phyloP scores from a whole-genome alignment of 208 protist genomes.

The Porcisia deanei region DNA sequence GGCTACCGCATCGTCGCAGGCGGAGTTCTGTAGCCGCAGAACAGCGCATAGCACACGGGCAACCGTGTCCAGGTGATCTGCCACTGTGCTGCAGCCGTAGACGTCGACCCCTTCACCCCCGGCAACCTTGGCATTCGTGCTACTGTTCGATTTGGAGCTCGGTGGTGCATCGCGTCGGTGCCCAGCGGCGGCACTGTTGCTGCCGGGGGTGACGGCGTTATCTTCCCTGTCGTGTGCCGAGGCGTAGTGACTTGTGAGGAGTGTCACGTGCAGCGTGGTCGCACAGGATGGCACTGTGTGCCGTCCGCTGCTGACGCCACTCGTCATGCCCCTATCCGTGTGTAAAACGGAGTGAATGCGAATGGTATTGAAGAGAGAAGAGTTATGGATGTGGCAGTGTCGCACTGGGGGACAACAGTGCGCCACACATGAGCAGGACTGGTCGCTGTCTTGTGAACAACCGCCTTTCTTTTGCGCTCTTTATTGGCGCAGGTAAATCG shows the following conservation, averaged over 20 bases:
- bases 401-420: neutral
- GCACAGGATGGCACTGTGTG: slow-evolving; percentile 2
- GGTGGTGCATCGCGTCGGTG: slow-evolving; percentile 4
- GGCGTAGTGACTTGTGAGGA: slow-evolving; percentile 26
- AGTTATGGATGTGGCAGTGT: neutral
- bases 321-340: neutral
- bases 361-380: neutral
- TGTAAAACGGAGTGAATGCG: neutral
- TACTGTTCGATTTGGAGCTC: slow-evolving; percentile 8
- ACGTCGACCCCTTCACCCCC: slow-evolving; percentile 8
- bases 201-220: neutral
- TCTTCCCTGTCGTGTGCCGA: slow-evolving; percentile 10
- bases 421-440: neutral
- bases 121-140: neutral
- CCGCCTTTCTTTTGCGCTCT: neutral
- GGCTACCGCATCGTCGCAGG: neutral
- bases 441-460: neutral
- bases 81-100: slow-evolving; percentile 20
- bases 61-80: slow-evolving; percentile 31
- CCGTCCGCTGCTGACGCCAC: neutral
- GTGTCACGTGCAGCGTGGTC: slow-evolving; percentile 29
- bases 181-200: neutral
- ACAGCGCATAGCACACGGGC: slow-evolving; percentile 22
- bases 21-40: neutral
- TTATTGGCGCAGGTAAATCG: neutral